These are phyloP conservation scores for Trichophyton simii DNA, from an alignment of 2,329 filamentous ascomycete genomes.

Conservation along the genomic window DNA sequence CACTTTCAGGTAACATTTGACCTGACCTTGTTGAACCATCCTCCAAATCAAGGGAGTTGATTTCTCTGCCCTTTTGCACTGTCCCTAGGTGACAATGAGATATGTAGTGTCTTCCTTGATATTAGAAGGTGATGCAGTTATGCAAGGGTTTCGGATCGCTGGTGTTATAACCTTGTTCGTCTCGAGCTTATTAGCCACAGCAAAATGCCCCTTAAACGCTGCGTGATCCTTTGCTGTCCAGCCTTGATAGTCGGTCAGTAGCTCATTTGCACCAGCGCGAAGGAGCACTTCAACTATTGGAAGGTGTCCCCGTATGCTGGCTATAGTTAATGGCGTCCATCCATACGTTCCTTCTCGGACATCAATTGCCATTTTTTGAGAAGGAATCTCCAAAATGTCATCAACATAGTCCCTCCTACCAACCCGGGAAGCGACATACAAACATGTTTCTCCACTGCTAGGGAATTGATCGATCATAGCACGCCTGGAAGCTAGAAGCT, in stretches of 20 bases:
- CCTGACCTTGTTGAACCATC: neutral
- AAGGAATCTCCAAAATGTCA: neutral
- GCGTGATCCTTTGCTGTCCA: slow-evolving; percentile 28
- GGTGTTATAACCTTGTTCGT: neutral
- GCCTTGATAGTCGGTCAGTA: slow-evolving; percentile 18
- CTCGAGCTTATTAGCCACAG: slow-evolving; percentile 16
- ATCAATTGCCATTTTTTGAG: slow-evolving; percentile 11
- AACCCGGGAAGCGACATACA: slow-evolving; percentile 18
- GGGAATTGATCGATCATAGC: slow-evolving; percentile 9
- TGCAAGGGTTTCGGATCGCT: neutral
- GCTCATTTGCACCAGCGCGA: slow-evolving; percentile 17
- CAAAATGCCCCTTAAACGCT: slow-evolving; percentile 24
- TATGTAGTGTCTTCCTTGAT: neutral
- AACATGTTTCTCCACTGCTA: slow-evolving; percentile 15
- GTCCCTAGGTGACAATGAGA: slow-evolving; percentile 15
- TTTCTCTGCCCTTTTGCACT: slow-evolving; percentile 11
- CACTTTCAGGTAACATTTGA: neutral
- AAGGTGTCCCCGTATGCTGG: slow-evolving; percentile 19
- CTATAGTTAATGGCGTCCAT: slow-evolving; percentile 26
- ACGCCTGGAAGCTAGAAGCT: slow-evolving; percentile 6
- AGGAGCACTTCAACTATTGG: slow-evolving; percentile 19
- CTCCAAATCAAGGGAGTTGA: slow-evolving; percentile 9
- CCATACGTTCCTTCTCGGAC: slow-evolving; percentile 15
- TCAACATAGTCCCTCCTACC: slow-evolving; percentile 14
- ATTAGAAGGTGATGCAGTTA: too few species aligned